Conservation (phyloP, 106 monocot genomes). For the Xerophyta viscosa region DNA sequence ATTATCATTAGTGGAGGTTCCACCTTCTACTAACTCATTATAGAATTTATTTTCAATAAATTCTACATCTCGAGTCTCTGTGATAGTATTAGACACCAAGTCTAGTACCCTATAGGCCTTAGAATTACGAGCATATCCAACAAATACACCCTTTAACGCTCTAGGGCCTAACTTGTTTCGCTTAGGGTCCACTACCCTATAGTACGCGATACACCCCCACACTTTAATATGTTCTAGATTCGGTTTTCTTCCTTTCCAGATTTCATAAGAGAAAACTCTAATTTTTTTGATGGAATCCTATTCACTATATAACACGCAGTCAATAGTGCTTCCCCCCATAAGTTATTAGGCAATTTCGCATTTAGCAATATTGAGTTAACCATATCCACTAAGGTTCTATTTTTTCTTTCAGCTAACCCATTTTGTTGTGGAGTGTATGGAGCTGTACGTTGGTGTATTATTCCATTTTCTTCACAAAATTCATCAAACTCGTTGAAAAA, state of each 20-base stretch:
- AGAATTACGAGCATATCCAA: not conserved
- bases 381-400: not conserved
- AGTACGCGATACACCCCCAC: not conserved
- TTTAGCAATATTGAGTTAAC: not conserved
- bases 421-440: not conserved
- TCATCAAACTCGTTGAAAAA: not conserved
- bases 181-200: not conserved
- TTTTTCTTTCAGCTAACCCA: not conserved
- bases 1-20: not conserved
- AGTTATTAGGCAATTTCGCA: not conserved
- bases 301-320: not conserved
- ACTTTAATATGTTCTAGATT: conserved; percentile 4
- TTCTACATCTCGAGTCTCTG: conserved; percentile 1
- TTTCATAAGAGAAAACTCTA: conserved; percentile 1
- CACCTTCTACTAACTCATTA: not conserved
- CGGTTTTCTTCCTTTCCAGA: conserved; percentile 4
- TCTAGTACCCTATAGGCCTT: not conserved
- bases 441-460: not conserved
- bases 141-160: not conserved
- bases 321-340: not conserved
- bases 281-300: not conserved
- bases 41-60: not conserved
- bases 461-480: not conserved
- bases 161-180: conserved; percentile 1
- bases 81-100: not conserved